Conservation (phyloP, 169 alveolate genomes). For the Fabrea salina region DNA sequence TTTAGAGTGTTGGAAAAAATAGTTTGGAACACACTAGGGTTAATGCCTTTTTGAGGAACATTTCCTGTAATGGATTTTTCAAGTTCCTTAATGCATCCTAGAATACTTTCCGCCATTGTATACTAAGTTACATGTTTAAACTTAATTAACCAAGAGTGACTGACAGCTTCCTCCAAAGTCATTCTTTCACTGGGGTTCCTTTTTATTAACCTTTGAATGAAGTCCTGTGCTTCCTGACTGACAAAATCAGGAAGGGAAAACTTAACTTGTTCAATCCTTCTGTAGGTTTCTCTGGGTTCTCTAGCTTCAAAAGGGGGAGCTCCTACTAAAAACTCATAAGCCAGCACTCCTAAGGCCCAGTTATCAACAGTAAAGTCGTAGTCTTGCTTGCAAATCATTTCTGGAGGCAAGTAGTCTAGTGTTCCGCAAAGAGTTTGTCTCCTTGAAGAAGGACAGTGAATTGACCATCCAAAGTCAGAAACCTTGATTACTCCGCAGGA, state of each 20-base stretch:
- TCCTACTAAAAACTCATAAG: constrained; percentile 90
- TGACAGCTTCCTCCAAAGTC: constrained; percentile 57
- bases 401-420: constrained; percentile 92
- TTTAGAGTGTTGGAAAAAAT: no score
- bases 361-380: constrained; percentile 87
- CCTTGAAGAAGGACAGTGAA: constrained; percentile 80
- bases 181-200: constrained; percentile 59
- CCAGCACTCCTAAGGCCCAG: constrained; percentile 92
- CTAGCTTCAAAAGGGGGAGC: constrained; percentile 85
- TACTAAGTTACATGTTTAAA: no score
- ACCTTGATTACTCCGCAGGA: constrained; percentile 88
- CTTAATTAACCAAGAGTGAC: constrained; percentile 73
- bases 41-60: no score
- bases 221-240: constrained; percentile 57
- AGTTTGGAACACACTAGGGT: no score
- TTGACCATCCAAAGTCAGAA: constrained; percentile 95
- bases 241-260: constrained; percentile 55
- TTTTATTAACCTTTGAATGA: constrained; percentile 51
- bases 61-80: not conserved
- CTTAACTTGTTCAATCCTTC: constrained; percentile 53
- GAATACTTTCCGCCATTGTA: not conserved
- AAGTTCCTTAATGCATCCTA: not conserved
- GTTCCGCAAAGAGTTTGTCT: constrained; percentile 93
- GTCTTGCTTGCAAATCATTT: constrained; percentile 79
- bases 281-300: constrained; percentile 45